A percentile compares a stretch with the other conserved stretches of the same genome.
Evolutionary conservation across 2,329 filamentous ascomycete genomes (phyloP).

Genomic region (Fusarium foetens): DNA sequence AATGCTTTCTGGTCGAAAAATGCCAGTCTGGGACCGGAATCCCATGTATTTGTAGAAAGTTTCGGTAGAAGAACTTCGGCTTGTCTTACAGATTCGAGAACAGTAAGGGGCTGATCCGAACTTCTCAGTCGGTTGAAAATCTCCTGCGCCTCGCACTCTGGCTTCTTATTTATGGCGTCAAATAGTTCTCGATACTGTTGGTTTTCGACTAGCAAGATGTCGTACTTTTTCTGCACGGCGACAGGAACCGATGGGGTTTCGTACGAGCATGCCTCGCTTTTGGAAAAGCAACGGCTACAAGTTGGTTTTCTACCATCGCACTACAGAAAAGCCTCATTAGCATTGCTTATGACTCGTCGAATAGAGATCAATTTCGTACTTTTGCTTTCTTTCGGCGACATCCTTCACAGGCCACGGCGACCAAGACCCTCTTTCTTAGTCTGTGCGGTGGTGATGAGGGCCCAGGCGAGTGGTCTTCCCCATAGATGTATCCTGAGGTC

Average conservation of each 20-base stretch:
- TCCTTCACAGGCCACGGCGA: slow-evolving; percentile 16
- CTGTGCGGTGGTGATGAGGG: background rate
- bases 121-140: slow-evolving; percentile 6
- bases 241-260: background rate
- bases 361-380: background rate
- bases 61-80: slow-evolving; percentile 5
- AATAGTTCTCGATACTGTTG: slow-evolving; percentile 23
- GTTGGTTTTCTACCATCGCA: slow-evolving; percentile 15
- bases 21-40: background rate
- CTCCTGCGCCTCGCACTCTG: slow-evolving; percentile 12
- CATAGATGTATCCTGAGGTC: background rate
- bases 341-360: background rate
- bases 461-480: background rate
- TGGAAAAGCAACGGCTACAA: slow-evolving; percentile 15
- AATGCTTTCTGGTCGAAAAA: background rate
- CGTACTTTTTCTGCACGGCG: slow-evolving; percentile 15
- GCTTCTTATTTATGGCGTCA: slow-evolving; percentile 6
- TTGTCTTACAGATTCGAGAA: slow-evolving; percentile 7
- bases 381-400: slow-evolving; percentile 22
- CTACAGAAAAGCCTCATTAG: background rate
- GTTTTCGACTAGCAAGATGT: slow-evolving; percentile 10
- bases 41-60: background rate
- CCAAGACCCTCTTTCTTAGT: slow-evolving; percentile 2
- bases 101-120: slow-evolving; percentile 1
- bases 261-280: slow-evolving; percentile 3